A percentile compares a stretch with the other conserved stretches of the same genome.
phyloP scores from a whole-genome alignment of 1,139 yeast species.

The Candida albicans region DNA sequence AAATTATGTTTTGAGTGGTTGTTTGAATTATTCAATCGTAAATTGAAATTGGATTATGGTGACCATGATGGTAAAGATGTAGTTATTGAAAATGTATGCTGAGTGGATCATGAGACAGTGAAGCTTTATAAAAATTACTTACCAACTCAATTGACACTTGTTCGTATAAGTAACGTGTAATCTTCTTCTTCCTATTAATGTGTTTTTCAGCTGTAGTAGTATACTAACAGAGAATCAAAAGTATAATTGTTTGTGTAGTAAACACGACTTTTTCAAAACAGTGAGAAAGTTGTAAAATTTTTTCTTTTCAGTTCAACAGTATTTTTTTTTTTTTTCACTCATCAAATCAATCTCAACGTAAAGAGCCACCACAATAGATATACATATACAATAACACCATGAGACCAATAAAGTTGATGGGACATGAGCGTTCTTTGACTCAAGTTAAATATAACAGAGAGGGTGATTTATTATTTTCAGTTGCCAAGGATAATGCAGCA shows the following conservation, averaged over 20 bases:
- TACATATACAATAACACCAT: slow-evolving; percentile 20
- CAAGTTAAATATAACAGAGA: slow-evolving; percentile 93
- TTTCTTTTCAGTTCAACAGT: slow-evolving; percentile 3
- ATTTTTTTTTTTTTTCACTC: slow-evolving; percentile 8
- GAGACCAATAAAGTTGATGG: slow-evolving; percentile 63
- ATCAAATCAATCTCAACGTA: not conserved
- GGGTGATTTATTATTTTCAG: slow-evolving; percentile 91
- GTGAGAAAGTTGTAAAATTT: slow-evolving; percentile 4
- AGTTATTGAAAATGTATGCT: slow-evolving; percentile 66
- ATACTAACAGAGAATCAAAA: too few relatives aligned
- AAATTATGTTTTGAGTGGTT: slow-evolving; percentile 66
- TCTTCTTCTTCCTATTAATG: too few relatives aligned
- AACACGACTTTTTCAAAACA: not conserved
- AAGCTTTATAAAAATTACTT: not conserved
- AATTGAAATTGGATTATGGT: slow-evolving; percentile 66
- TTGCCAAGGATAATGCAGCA: slow-evolving; percentile 86
- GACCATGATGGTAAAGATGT: slow-evolving; percentile 51
- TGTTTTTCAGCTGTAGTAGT: too few relatives aligned
- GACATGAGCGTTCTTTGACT: slow-evolving; percentile 84
- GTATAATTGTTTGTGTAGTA: too few relatives aligned
- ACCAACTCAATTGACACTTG: too few relatives aligned
- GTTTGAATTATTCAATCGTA: slow-evolving; percentile 68
- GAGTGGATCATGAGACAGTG: slow-evolving; percentile 6
- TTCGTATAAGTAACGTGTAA: too few relatives aligned
- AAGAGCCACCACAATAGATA: not conserved